A percentile compares a stretch with the other conserved stretches of the same genome.
These are phyloP conservation scores for Rhizopogon roseolus DNA, from an alignment of 768 basidiomycete genomes.

Conservation along the genomic window DNA sequence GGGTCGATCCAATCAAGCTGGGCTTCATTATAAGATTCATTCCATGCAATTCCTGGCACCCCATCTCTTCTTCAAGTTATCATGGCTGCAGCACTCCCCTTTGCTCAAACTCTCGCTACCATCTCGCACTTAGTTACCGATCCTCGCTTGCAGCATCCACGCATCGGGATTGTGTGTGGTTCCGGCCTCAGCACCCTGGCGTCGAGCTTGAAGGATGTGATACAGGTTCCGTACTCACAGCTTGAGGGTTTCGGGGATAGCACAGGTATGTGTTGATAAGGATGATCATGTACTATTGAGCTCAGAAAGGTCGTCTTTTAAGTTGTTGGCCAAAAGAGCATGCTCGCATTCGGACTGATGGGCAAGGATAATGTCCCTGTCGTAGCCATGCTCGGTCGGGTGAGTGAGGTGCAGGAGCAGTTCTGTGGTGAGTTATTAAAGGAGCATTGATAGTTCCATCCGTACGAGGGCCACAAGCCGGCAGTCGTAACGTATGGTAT, in stretches of 20 bases:
- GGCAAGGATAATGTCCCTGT: constrained; percentile 68
- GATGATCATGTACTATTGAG: neutral
- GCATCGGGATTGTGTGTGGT: constrained; percentile 83
- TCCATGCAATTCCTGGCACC: no score
- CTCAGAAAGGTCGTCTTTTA: neutral
- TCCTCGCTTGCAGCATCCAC: constrained; percentile 44
- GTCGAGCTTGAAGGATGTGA: constrained; percentile 48
- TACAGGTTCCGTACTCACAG: constrained; percentile 58
- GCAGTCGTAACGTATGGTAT: constrained; percentile 73
- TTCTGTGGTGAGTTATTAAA: neutral
- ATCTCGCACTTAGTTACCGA: constrained; percentile 12
- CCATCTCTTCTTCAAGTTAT: neutral
- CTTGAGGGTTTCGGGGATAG: constrained; percentile 74
- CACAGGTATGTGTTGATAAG: constrained; percentile 48
- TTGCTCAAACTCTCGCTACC: neutral
- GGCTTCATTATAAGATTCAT: no score
- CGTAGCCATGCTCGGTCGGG: constrained; percentile 87
- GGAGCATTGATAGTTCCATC: constrained; percentile 55
- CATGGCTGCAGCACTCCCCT: constrained; percentile 1
- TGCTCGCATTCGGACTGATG: constrained; percentile 76
- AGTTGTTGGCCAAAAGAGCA: constrained; percentile 82
- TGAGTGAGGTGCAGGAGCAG: constrained; percentile 26
- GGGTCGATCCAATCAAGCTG: no score
- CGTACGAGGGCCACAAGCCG: constrained; percentile 79
- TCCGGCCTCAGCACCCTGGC: constrained; percentile 79